Percentiles rank a stretch among this genome's conserved stretches.
Evolutionary conservation across 2,329 filamentous ascomycete genomes (phyloP).

Genomic region (Arthrobotrys iridis): DNA sequence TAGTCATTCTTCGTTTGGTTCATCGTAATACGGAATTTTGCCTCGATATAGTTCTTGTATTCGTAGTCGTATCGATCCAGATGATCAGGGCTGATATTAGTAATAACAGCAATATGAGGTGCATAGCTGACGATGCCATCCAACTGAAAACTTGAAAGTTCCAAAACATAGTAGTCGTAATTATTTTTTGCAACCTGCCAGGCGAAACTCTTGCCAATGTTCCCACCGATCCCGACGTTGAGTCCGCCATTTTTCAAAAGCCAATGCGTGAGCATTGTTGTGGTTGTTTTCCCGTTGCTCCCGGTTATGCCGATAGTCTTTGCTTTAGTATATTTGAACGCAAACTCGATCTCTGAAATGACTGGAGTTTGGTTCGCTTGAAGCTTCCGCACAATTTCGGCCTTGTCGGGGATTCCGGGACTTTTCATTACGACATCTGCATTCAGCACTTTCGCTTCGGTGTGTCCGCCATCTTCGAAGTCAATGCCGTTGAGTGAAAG

Average conservation of each 20-base stretch:
- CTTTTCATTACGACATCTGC: constrained; percentile 4
- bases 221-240: constrained; percentile 1
- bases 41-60: constrained; percentile 14
- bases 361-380: not conserved
- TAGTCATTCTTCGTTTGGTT: constrained; percentile 13
- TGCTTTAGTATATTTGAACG: not conserved
- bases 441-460: not conserved
- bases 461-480: not conserved
- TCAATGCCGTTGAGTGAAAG: not conserved
- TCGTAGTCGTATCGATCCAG: constrained; percentile 18
- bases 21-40: constrained; percentile 22
- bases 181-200: not conserved
- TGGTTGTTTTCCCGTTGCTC: constrained; percentile 13
- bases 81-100: constrained; percentile 22
- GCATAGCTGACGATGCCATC: constrained; percentile 7
- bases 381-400: not conserved
- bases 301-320: constrained; percentile 5
- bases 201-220: constrained; percentile 13
- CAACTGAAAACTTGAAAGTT: constrained; percentile 18
- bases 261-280: constrained; percentile 6
- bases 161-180: not conserved
- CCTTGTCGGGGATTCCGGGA: not conserved
- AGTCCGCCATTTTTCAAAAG: not conserved
- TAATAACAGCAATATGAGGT: constrained; percentile 20
- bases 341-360: constrained; percentile 10